phyloP scores from a whole-genome alignment of 345 rosid species.

The Aquilaria yunnanensis region DNA sequence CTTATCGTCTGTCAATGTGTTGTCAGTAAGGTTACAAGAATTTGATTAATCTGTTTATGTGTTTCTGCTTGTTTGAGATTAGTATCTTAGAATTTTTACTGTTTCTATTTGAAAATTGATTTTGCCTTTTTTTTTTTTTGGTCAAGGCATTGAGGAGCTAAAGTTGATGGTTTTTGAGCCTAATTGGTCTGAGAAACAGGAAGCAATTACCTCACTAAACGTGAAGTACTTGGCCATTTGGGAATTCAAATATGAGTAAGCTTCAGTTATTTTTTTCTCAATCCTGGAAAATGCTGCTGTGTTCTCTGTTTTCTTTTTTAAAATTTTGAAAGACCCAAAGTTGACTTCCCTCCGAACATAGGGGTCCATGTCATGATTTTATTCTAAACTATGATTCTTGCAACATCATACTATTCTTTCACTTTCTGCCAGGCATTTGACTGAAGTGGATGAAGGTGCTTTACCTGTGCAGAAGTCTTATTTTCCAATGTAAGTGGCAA shows the following conservation, averaged over 20 bases:
- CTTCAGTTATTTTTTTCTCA: constrained; percentile 1
- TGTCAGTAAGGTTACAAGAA: neutral
- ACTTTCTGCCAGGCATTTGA: constrained; percentile 38
- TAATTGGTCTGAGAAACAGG: constrained; percentile 66
- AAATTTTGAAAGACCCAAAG: too few relatives aligned
- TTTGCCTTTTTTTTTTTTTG: constrained; percentile 14
- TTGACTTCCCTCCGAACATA: too few relatives aligned
- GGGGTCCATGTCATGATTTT: too few relatives aligned
- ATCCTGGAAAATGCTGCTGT: neutral
- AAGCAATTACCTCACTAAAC: constrained; percentile 55
- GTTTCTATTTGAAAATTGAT: neutral
- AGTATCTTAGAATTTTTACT: neutral
- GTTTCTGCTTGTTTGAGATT: neutral
- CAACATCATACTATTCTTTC: neutral
- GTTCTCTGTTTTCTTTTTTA: neutral
- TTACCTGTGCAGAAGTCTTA: constrained; percentile 33
- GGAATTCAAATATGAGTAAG: constrained; percentile 53
- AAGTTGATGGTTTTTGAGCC: constrained; percentile 55
- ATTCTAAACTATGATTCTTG: too few relatives aligned
- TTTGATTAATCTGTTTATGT: constrained; percentile 7
- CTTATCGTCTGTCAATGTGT: neutral
- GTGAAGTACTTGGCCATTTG: constrained; percentile 55
- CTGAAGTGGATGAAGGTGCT: constrained; percentile 36
- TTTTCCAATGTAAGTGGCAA: constrained; percentile 66
- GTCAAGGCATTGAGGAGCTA: constrained; percentile 73